Evolutionary conservation across 1,284 basidiomycete genomes (phyloP), one percentile per base, ranked within the genome.

Genomic region (Hypsizygus ulmarius): DNA sequence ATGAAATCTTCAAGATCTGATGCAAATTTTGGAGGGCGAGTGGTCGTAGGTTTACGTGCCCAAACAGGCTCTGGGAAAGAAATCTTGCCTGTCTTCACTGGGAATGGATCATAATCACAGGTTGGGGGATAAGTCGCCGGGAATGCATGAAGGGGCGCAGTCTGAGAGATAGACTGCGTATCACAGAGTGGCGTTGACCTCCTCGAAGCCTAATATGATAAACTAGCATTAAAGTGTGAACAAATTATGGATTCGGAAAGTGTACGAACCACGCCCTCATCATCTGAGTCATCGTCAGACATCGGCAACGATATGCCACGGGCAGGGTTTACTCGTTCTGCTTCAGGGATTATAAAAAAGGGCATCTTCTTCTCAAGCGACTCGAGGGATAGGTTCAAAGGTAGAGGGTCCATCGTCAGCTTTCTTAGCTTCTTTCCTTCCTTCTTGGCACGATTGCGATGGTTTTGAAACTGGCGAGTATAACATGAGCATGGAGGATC

Each of bases 381-480:
- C 33, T 60, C 49, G 19, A 62, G 1, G 27, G 57, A 47, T 16
- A 61, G 19, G 10, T 63, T 38, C 6, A 47, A 3, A 11, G 59
- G 55, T 16, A 58, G 12, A 1, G 48, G 18, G 16, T 55, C 53
- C 5, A 51, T 33, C 12, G 39, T 16, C 35, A 48, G 50, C 47
- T 48, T 55, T 12, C 33, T 45, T 2, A 68, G 21, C 0, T 11
- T 1, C 12, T 38, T 59, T 0, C 59, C 61, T 19, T 65, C 61
- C 33, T 62, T 64, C 50, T 62, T 71, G 0, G 59, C 56, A 4
- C 75, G 71, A 41, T 64, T 70, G 0, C 77, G 66, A 7, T 70
- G 69, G 33, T 79, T 79, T 57, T 79, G 76, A 40, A 75, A 75
- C 73, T 75, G 38, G 1, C 15, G 2, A 27, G 10, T 0, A 40